Base-by-base conservation (phyloP, 805 yeast genomes). In the Lipomyces sp. region DNA sequence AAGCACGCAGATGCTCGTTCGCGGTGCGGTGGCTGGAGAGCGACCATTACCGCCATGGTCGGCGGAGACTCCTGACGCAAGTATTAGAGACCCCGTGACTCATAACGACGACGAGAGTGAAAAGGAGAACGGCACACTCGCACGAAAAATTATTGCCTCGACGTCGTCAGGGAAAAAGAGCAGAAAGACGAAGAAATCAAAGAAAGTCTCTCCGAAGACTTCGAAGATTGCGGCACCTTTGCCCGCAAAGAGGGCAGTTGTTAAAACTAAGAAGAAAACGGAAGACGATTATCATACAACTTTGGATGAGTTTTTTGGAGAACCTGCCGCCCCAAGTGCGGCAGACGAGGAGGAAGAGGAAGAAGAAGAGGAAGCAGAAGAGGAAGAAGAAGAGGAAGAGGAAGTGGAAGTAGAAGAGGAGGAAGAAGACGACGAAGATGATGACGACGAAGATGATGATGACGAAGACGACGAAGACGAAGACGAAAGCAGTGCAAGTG, bases 291-390 rank as follows among this genome's bases (percentile, higher is more conserved):
- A 45, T 28, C 62, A 53, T 34, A 51, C 50, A 24, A 57, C 64
- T 21, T 69, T 90, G 50, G 97, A 90, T 63, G 98, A 90, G 55
- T 90, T 90, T 65, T 82, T 90, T 59, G 84, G 78, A 2, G 75
- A 75, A 52, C 68, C 76, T 13, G 68, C 73, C 18, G 44, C 19
- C 11, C 24, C 49, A 38, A 29, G 53, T 14, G 36, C 51, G 40
- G 42, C 18, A 10, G 18, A 47, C 39, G 32, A 51, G 22, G 34
- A 48, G 37, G 51, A 55, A 47, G 61, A 53, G 45, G 53, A 45
- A 32, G 60, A 62, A 45, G 70, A 53, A 51, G 71, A 58, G 50
- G 63, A 49, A 6, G 60, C 53, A n/a, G 42, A 42, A n/a, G 51
- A 49, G 22, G 29, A 26, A 26, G 29, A 26, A 10, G 61, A 57